Evolutionary conservation across 768 basidiomycete genomes (phyloP).

Genomic region (Auriscalpium microsporum): DNA sequence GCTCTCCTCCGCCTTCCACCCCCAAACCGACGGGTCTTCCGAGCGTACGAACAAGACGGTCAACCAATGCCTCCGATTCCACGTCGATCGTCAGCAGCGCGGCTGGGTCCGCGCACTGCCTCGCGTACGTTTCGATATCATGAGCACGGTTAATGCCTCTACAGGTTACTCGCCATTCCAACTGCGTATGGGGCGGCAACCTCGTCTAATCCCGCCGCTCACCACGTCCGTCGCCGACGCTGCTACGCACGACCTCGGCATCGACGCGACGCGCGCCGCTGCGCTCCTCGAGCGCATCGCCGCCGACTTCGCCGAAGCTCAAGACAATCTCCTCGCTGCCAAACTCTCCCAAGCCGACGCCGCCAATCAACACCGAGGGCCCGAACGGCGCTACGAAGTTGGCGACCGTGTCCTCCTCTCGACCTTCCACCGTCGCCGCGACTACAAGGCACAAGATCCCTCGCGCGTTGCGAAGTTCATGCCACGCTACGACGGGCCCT

Average conservation of each 20-base stretch:
- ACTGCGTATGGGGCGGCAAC: slow-evolving; percentile 11
- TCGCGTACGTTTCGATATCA: slow-evolving; percentile 18
- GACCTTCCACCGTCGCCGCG: too few relatives aligned
- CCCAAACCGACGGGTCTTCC: too few relatives aligned
- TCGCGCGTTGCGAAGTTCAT: too few relatives aligned
- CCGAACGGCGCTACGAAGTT: slow-evolving; percentile 18
- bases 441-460: too few relatives aligned
- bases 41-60: too few relatives aligned
- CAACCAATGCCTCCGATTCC: slow-evolving; percentile 9
- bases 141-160: slow-evolving; percentile 18
- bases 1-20: too few relatives aligned
- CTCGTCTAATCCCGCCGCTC: slow-evolving; percentile 15
- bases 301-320: slow-evolving; percentile 19
- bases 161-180: slow-evolving; percentile 20
- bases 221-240: too few relatives aligned
- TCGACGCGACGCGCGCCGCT: neutral
- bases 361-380: slow-evolving; percentile 3
- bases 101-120: slow-evolving; percentile 14
- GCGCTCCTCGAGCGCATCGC: neutral
- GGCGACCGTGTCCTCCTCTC: slow-evolving; percentile 3
- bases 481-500: slow-evolving; percentile 24
- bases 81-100: slow-evolving; percentile 16
- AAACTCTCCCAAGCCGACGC: too few relatives aligned
- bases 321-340: neutral
- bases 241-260: too few relatives aligned